phyloP scores from a whole-genome alignment of 371 early-diverging fungal species.

The Syncephalastrum sp. region DNA sequence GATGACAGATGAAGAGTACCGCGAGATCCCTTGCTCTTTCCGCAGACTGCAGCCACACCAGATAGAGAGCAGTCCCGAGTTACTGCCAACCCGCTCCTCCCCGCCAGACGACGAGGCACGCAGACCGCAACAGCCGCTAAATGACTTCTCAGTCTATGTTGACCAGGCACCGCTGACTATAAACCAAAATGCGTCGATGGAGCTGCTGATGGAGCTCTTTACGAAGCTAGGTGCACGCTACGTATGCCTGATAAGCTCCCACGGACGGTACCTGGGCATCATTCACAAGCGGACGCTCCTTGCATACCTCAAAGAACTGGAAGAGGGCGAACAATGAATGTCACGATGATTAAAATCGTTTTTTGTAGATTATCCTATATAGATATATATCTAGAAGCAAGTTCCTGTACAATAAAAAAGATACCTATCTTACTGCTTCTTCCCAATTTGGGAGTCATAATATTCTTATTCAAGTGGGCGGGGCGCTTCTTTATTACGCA shows the following conservation, averaged over 20 bases:
- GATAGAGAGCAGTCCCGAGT: no score
- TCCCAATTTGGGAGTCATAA: no score
- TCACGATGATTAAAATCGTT: not conserved
- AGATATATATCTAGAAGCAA: not conserved
- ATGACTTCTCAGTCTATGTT: slow-evolving; percentile 72
- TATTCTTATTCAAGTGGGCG: no score
- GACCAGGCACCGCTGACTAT: slow-evolving; percentile 85
- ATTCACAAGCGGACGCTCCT: slow-evolving; percentile 76
- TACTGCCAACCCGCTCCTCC: not conserved
- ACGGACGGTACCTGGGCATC: slow-evolving; percentile 69
- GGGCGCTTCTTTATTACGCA: no score
- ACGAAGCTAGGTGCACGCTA: slow-evolving; percentile 77
- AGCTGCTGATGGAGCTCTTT: slow-evolving; percentile 86
- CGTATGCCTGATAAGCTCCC: slow-evolving; percentile 52
- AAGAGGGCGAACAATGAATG: slow-evolving; percentile 31
- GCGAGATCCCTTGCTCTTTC: slow-evolving; percentile 33
- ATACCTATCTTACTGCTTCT: not conserved
- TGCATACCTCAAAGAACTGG: slow-evolving; percentile 61
- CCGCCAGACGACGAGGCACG: slow-evolving; percentile 6
- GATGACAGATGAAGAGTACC: slow-evolving; percentile 31
- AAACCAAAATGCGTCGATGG: slow-evolving; percentile 74
- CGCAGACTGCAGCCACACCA: slow-evolving; percentile 5
- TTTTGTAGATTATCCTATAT: not conserved
- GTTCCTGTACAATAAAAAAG: not conserved
- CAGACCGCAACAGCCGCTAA: slow-evolving; percentile 13